Base-by-base conservation (phyloP, 1,284 basidiomycete genomes). In the Hemileccinum hortonii region DNA sequence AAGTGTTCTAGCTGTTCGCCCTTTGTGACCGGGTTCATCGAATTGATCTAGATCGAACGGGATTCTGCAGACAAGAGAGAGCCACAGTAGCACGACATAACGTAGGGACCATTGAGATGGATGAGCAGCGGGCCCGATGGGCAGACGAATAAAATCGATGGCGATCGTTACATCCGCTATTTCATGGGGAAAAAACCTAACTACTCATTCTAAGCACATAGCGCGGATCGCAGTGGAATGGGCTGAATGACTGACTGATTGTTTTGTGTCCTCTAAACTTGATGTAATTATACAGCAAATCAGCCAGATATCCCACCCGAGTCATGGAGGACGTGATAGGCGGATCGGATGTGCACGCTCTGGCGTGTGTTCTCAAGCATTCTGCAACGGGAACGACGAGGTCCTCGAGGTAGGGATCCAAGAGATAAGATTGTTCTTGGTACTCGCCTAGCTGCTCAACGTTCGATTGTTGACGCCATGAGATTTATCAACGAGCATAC, bases 191-290 rank as follows among this genome's bases (percentile, higher is more conserved):
- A 98, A 95, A 73, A 91, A 94, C 56, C 90, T 86, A 51, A 87
- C 94, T 95, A 58, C 44, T 53, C 35, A 44, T 43, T 35, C 58
- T 65, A 38, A 64, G 62, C 58, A 56, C 39, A 41, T 5, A 43
- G 37, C 26, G 35, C 24, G 36, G 49, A 32, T 48, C 6, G 43
- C 39, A 39, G 29, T 21, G 45, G 14, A 50, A 45, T 41, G 29
- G 43, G 49, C 24, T 43, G 24, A 30, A 52, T 55, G 22, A 83
- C 88, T 72, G 60, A 96, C 94, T 84, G 70, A 98, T 90, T 4
- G 88, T 87, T 75, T 99, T 99, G 72, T 90, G 85, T 22, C 97
- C 96, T 55, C 97, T 80, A 42, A 87, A 90, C 69, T 95, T 98
- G 66, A 92, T 82, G 63, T 94, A 92, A 64, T 78, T 75, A 69